These are phyloP conservation scores for Trametes coccinea DNA, from an alignment of 768 basidiomycete species.

Conservation along the genomic window DNA sequence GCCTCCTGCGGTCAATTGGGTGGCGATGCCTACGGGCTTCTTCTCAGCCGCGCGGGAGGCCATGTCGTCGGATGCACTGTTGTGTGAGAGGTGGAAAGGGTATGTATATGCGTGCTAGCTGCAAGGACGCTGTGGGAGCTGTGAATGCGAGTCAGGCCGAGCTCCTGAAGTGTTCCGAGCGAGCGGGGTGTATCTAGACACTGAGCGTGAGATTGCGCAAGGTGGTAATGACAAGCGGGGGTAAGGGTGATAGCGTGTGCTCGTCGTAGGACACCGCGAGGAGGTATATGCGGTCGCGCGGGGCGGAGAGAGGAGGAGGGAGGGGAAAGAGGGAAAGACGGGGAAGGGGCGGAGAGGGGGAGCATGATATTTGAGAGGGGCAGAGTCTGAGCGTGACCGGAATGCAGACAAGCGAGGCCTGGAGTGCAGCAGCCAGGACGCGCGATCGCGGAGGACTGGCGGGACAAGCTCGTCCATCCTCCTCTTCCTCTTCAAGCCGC, in stretches of 20 bases:
- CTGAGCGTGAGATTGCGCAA: not conserved
- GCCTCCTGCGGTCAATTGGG: conserved; percentile 92
- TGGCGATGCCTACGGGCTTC: conserved; percentile 82
- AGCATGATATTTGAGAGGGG: conserved; percentile 8
- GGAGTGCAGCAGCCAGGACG: not conserved
- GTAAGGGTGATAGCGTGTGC: not conserved
- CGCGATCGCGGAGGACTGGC: not conserved
- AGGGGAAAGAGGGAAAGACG: not conserved
- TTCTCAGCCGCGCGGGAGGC: conserved; percentile 43
- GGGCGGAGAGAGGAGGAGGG: not conserved
- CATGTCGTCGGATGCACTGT: not conserved
- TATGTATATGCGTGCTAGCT: not conserved
- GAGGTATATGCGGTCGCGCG: not conserved
- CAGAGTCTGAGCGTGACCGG: conserved; percentile 3
- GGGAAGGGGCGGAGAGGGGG: not conserved
- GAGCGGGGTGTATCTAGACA: not conserved
- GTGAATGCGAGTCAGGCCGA: not conserved
- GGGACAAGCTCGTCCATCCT: not conserved
- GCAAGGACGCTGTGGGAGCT: not conserved
- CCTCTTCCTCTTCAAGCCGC: no score
- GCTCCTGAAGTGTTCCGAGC: conserved; percentile 1
- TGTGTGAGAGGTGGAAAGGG: not conserved
- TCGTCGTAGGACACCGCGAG: not conserved
- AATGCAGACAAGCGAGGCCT: not conserved
- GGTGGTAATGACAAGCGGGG: not conserved